Base-by-base conservation (phyloP, 345 rosid species). In the Alliaria petiolata region DNA sequence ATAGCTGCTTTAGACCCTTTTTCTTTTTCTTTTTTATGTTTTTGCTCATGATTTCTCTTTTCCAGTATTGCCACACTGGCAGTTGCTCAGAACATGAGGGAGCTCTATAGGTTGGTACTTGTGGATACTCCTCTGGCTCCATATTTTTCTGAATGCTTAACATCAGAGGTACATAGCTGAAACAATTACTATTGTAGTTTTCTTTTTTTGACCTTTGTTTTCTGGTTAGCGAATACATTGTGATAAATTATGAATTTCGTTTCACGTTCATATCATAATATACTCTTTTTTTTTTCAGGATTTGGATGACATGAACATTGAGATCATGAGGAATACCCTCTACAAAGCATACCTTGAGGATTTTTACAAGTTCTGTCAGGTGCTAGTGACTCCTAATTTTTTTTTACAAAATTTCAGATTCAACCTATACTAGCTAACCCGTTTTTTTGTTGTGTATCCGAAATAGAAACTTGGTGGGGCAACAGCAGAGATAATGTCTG, bases 101-200 rank as follows among this genome's bases (percentile, higher is more conserved):
- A 95, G 83, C 99, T 95, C 40, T 95, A 95, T 25, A 81, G 99
- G 59, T 78, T 95, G 86, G 99, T 95, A 70, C 99, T 95, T 80
- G 96, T 95, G 38, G 99, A 95, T 78, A 95, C 99, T 26, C 99
- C 99, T 20, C 71, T 95, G 62, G 99, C 99, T 76, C 99, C 99
- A 3, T 95, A 95, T 65, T 95, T 95, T 78, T 95, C 99, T 40
- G 98, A 95, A 78, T 95, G 99, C 76, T 81, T 95, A 72, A 91
- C 99, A 14, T 95, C 99, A 8, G 99, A 95, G 93, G 99, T 91
- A 80, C 36, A 11, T 7, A 34, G 15, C 68, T 38, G 6, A 17
- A 22, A 28, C 1, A 22, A 8, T 11, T 70, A n/a, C 8, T 46
- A 3, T 63, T 70, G 6, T 35, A 15, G 12, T 43, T 30, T 19